Base-by-base conservation (phyloP, 2,329 filamentous ascomycete genomes). In the Exophiala calicioides region DNA sequence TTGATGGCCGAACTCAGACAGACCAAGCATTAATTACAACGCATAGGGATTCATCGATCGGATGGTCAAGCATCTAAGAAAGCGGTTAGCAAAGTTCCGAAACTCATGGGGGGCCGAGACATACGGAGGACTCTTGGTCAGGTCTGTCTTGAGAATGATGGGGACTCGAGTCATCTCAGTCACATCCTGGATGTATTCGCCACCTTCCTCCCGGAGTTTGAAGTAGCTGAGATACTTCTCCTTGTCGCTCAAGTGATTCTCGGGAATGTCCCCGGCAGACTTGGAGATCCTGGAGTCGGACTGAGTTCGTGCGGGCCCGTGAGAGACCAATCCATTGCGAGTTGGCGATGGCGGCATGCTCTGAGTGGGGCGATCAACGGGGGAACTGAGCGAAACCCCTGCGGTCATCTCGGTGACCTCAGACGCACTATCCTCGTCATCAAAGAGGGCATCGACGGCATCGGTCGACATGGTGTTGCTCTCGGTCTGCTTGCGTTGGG, bases 111-210 rank as follows among this genome's bases (percentile, higher is more conserved):
- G 7, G 7, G 9, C 15, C 3, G 9, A 16, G 53, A 91, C 93
- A 84, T 86, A 98, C 90, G 93, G 93, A 73, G 93, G 93, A 75
- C 91, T 97, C 87, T 98, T 98, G 73, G 79, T 88, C 63, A 98
- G 80, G 73, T 98, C 93, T 57, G 93, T 97, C 84, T 95, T 97
- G 63, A 98, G 74, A 67, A 98, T 95, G 58, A 98, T 87, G n/a
- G 93, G 93, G 52, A 98, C 87, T 59, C 91, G 81, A 32, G 89
- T 91, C 90, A 98, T 96, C 77, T 98, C 93, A 47, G 85, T 90
- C 58, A 98, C 90, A 68, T 98, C 93, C 72, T 98, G 93, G 63
- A 98, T 96, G 74, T 94, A 94, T 61, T 97, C 88, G 57, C 91
- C 91, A 59, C 87, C 86, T 70, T 95, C 88, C 68, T 98, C 91